These are phyloP conservation scores for Irpex sp. DNA, from an alignment of 1,284 basidiomycete species.

Conservation along the genomic window DNA sequence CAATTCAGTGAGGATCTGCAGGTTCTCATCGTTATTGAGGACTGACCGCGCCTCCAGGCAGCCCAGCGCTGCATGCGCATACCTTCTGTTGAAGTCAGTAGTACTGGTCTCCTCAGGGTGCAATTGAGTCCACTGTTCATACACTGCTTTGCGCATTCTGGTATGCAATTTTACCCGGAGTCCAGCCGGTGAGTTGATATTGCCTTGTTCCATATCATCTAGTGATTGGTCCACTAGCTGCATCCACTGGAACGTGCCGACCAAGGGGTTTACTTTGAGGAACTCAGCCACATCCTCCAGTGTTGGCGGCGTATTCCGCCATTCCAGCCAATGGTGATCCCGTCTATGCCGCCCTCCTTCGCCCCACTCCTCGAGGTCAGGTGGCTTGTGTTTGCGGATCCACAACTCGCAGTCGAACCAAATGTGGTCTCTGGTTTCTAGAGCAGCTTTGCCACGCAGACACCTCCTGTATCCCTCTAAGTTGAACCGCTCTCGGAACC, in stretches of 20 bases:
- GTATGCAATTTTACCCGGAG: too few relatives aligned
- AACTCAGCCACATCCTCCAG: constrained; percentile 3
- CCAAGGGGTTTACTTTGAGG: constrained; percentile 2
- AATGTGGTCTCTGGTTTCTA: constrained; percentile 4
- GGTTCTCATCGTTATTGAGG: too few relatives aligned
- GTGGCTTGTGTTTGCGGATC: constrained; percentile 4
- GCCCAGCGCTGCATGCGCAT: too few relatives aligned
- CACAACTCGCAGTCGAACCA: constrained; percentile 10
- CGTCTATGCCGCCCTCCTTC: neutral
- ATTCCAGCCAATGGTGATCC: neutral
- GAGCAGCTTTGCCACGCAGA: neutral
- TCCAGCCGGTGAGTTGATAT: too few relatives aligned
- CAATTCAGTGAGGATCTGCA: too few relatives aligned
- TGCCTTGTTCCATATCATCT: neutral
- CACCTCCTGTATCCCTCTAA: constrained; percentile 1
- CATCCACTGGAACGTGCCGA: constrained; percentile 6
- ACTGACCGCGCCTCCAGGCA: too few relatives aligned
- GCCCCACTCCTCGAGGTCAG: neutral
- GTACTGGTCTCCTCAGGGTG: too few relatives aligned
- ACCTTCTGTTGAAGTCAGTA: too few relatives aligned
- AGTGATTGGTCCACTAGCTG: constrained; percentile 3
- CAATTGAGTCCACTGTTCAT: too few relatives aligned
- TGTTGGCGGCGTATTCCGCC: neutral
- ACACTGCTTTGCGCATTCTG: too few relatives aligned
- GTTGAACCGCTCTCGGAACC: constrained; percentile 2